Evolutionary conservation across 2,329 filamentous ascomycete species (phyloP), one percentile per base, ranked within the genome.

Genomic region (Phialophora expanda): DNA sequence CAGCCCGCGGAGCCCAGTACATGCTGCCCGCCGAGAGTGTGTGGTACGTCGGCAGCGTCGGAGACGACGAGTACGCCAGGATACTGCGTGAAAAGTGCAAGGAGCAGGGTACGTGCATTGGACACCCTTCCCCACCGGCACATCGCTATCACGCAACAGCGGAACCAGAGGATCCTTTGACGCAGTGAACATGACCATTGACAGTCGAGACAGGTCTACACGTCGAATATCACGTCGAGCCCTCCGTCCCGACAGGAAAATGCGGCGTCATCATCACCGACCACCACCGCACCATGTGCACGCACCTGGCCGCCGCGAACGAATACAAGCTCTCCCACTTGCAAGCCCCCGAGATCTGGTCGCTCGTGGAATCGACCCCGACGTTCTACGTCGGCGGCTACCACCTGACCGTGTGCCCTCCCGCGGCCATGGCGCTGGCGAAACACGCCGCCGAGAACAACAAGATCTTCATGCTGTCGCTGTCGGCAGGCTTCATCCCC

Each of bases 211-310:
- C 34, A 72, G 70, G 71, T 26, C 62, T 73, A 70, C 90, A 92
- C 75, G 93, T 95, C 74, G 93, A 97, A 83, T 99, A 99, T 86
- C 92, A 92, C 72, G 89, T 97, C 76, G 94, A 98, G 78, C 86
- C 91, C 74, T 85, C 87, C 77, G 84, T 89, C 74, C 89, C 92
- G 71, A 99, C 95, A 41, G 95, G 95, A 74, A 92, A 93, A 76
- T 99, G 95, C 80, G 95, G 92, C 80, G 95, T 95, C 72, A 87
- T 99, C 79, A 97, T 99, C 81, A 99, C 94, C 44, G 95, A 93
- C 77, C 92, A 97, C 85, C 90, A 98, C 88, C 89, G 95, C 75
- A 93, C 89, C 78, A 89, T 99, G 85, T 91, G 90, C 85, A 99
- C 95, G 69, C 93, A 98, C 76, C 90, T 99, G 65, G 95, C 90